These are phyloP conservation scores for Mycena rebaudengoi DNA, from an alignment of 768 basidiomycete genomes.

Conservation along the genomic window DNA sequence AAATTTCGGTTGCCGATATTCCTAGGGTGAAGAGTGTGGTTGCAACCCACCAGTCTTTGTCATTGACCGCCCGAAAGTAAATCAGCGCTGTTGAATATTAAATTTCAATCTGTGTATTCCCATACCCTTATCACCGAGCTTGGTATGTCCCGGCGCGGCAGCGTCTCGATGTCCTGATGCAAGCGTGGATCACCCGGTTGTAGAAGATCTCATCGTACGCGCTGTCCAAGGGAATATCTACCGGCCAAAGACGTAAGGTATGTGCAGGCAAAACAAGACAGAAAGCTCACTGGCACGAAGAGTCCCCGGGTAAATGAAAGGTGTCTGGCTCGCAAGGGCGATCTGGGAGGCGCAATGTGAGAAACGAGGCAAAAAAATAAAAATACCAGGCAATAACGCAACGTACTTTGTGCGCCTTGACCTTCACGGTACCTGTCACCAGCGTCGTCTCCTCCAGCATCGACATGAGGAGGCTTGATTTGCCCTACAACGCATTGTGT, in stretches of 20 bases:
- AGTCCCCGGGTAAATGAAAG: not conserved
- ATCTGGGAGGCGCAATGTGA: not conserved
- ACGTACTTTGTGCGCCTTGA: too few relatives aligned
- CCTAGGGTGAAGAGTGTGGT: too few relatives aligned
- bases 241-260: not conserved
- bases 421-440: not conserved
- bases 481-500: too few relatives aligned
- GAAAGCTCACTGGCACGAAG: not conserved
- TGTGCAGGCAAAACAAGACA: not conserved
- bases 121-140: not conserved
- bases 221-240: not conserved
- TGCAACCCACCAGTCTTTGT: not conserved
- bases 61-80: not conserved
- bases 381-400: not conserved
- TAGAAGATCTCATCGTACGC: not conserved
- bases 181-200: not conserved
- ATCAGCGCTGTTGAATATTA: not conserved
- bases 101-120: too few relatives aligned
- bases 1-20: too few relatives aligned
- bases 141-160: not conserved
- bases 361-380: not conserved
- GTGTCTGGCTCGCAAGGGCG: not conserved
- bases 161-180: too few relatives aligned
- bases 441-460: not conserved
- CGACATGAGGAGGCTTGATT: slow-evolving; percentile 1